phyloP scores from a whole-genome alignment of 2,329 filamentous ascomycete genomes.

The Neoscytalidium dimidiatum region DNA sequence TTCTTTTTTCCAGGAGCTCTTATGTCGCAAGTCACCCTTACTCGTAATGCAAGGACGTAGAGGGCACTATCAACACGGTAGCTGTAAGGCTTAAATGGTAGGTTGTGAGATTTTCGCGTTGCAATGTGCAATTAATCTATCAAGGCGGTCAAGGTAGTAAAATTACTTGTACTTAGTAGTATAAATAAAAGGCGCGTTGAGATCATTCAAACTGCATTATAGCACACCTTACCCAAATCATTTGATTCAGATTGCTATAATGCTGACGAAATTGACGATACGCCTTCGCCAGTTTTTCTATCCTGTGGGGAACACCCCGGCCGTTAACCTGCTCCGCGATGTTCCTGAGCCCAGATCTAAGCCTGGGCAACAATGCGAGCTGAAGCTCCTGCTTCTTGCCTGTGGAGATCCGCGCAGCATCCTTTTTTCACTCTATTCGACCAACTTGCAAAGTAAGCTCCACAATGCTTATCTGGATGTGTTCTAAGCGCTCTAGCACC shows the following conservation, averaged over 20 bases:
- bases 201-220: background rate
- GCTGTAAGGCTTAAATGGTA: background rate
- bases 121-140: background rate
- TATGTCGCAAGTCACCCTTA: background rate
- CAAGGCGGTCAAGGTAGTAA: background rate
- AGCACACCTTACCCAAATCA: background rate
- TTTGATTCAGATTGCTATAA: background rate
- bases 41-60: background rate
- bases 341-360: constrained; percentile 27
- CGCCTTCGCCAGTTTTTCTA: constrained; percentile 33
- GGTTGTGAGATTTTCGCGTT: background rate
- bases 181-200: background rate
- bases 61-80: background rate
- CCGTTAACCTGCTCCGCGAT: constrained; percentile 49
- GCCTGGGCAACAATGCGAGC: background rate
- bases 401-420: constrained; percentile 60
- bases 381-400: constrained; percentile 53
- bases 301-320: constrained; percentile 51
- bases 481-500: background rate
- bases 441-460: background rate
- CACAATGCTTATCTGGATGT: background rate
- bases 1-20: background rate
- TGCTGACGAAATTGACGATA: background rate
- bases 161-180: background rate
- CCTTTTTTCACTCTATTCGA: constrained; percentile 47